Percentiles rank a stretch among this genome's conserved stretches.
Conservation (phyloP, 192 early-diverging fungal species). For the Backusella mclennaniae region DNA sequence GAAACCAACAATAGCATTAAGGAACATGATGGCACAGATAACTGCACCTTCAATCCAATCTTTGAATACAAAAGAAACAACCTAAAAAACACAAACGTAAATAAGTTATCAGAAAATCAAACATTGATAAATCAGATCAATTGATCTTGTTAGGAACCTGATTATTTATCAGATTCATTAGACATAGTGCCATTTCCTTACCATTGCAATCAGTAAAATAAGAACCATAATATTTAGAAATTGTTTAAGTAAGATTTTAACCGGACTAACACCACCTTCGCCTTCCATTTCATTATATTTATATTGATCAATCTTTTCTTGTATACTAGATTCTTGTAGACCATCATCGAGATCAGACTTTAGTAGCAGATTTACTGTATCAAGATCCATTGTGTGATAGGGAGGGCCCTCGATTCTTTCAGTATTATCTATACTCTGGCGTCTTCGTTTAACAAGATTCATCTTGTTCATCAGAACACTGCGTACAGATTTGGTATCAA, state of each 20-base stretch:
- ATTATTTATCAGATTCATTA: neutral
- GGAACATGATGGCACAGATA: constrained; percentile 73
- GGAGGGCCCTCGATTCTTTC: constrained; percentile 25
- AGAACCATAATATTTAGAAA: constrained; percentile 65
- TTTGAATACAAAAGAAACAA: constrained; percentile 62
- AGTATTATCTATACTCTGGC: constrained; percentile 11
- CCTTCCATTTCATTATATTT: constrained; percentile 68
- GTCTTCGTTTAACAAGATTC: constrained; percentile 27
- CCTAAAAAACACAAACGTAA: constrained; percentile 11
- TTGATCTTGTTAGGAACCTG: neutral
- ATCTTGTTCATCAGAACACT: constrained; percentile 31
- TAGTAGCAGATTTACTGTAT: constrained; percentile 25
- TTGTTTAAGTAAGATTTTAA: constrained; percentile 62
- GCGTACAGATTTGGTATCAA: constrained; percentile 28
- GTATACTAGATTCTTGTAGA: constrained; percentile 45
- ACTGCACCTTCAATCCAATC: constrained; percentile 77
- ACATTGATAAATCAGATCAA: neutral
- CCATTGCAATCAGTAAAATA: constrained; percentile 63
- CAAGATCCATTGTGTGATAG: constrained; percentile 36
- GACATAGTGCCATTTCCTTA: constrained; percentile 8
- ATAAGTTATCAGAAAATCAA: neutral
- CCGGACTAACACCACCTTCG: constrained; percentile 61
- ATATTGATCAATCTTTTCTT: constrained; percentile 39
- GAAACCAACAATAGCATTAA: constrained; percentile 93
- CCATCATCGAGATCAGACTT: constrained; percentile 42